A percentile compares a stretch with the other conserved stretches of the same genome.
phyloP scores from a whole-genome alignment of 1,284 basidiomycete species.

The Coniferiporia sulphurascens region DNA sequence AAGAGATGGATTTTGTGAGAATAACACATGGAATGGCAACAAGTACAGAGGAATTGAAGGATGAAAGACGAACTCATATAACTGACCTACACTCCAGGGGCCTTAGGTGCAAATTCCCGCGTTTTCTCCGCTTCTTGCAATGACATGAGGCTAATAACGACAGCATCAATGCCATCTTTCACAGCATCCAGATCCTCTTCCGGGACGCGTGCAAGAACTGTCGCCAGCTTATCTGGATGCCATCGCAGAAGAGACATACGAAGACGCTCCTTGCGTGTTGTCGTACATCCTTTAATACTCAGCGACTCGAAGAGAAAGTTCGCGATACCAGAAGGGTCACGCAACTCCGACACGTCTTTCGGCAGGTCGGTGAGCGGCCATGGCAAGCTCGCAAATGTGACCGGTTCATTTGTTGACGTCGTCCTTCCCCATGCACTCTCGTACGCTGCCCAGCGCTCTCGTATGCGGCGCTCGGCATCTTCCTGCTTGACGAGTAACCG shows the following conservation, averaged over 20 bases:
- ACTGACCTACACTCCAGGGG: too few relatives aligned
- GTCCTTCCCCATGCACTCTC: conserved; percentile 40
- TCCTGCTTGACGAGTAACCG: conserved; percentile 38
- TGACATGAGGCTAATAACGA: conserved; percentile 15
- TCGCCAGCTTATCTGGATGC: conserved; percentile 69
- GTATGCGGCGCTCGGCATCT: conserved; percentile 34
- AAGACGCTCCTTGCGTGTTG: conserved; percentile 48
- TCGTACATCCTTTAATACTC: conserved; percentile 34
- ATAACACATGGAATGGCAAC: too few relatives aligned
- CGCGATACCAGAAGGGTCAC: conserved; percentile 34
- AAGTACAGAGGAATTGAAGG: too few relatives aligned
- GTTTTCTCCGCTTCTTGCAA: conserved; percentile 16
- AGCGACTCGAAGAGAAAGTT: conserved; percentile 52
- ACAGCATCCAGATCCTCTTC: conserved; percentile 42
- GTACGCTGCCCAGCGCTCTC: conserved; percentile 44
- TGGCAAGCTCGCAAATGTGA: conserved; percentile 17
- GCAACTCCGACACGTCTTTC: conserved; percentile 42
- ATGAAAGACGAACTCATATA: too few relatives aligned
- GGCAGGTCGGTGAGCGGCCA: conserved; percentile 25
- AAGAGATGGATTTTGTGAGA: too few relatives aligned
- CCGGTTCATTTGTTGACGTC: conserved; percentile 1
- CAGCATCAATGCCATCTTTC: conserved; percentile 16
- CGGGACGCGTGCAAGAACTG: conserved; percentile 44
- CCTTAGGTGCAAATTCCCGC: background rate
- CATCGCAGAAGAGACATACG: conserved; percentile 59